Evolutionary conservation across 192 early-diverging fungal species (phyloP), one percentile per base, ranked within the genome.

Genomic region (Entomortierella beljakovae): DNA sequence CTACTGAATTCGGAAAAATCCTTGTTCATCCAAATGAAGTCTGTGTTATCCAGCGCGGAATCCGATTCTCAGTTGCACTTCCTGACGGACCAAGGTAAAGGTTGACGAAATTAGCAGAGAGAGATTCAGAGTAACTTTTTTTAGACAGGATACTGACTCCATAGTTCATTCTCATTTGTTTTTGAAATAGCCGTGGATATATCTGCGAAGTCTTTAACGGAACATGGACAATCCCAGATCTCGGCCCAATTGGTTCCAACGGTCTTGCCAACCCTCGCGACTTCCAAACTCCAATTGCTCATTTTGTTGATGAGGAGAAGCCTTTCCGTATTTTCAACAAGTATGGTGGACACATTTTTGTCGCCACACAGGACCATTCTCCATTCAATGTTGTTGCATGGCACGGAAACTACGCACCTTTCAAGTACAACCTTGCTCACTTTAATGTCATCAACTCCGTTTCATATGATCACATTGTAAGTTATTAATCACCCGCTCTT

Each of bases 361-460:
- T 62, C n/a, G 88, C 88, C 8, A 64, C 72, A 22, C 91, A 93
- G 85, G 66, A 87, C 54, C 96, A 99, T 80, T 93, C 91, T 22
- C 95, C 96, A 9, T 99, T 94, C 64, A 94, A 99, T 75, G 96
- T 99, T 1, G 96, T 98, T 29, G 97, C 95, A 15, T 99, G 97
- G 95, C 95, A 98, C 80, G 97, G 97, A 42, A 99, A 99, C 88
- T 99, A 97, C 80, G 92, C 90, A 10, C 97, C 97, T 1, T 98
- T 87, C 88, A 97, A 96, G 81, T 97, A 97, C 80, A 89, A 96
- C 80, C 85, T 97, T 60, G 86, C 86, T 29, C 82, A 88, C 50
- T 98, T 98, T 85, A 91, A 88, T 70, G 91, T 88, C 48, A 82
- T 98, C 68, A 94, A 93, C 75, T 95, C 95, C 8, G 94, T 97